These are phyloP conservation scores for Hypericum perforatum DNA, from an alignment of 345 rosid genomes.

Conservation along the genomic window DNA sequence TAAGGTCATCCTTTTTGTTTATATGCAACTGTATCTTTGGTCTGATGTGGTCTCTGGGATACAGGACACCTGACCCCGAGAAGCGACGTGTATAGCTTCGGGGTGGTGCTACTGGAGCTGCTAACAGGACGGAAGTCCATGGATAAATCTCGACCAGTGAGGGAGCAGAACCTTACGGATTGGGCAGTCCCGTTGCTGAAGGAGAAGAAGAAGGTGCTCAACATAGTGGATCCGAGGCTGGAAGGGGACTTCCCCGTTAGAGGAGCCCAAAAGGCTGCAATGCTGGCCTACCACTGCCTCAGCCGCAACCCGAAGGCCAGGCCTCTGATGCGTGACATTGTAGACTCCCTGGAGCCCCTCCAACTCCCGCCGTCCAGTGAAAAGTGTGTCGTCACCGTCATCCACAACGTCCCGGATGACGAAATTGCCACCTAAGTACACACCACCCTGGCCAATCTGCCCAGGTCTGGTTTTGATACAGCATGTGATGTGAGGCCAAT, in stretches of 20 bases:
- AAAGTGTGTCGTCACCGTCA: too few relatives aligned
- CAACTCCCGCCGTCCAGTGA: constrained; percentile 23
- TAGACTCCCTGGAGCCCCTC: constrained; percentile 87
- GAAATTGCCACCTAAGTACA: too few relatives aligned
- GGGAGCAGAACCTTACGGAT: constrained; percentile 81
- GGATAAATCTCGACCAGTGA: constrained; percentile 73
- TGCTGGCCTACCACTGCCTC: constrained; percentile 95
- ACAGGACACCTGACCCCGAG: constrained; percentile 79
- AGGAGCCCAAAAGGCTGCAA: constrained; percentile 82
- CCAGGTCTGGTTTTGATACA: too few relatives aligned
- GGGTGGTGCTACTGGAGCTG: constrained; percentile 73
- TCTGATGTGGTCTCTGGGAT: background rate
- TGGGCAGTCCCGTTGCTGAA: constrained; percentile 87
- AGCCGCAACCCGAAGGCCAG: constrained; percentile 86
- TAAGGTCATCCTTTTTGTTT: background rate
- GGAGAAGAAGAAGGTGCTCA: constrained; percentile 74
- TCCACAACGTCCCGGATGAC: too few relatives aligned
- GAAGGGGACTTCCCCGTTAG: constrained; percentile 61
- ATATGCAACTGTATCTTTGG: too few relatives aligned
- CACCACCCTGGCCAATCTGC: too few relatives aligned
- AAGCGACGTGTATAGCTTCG: constrained; percentile 86
- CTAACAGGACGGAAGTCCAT: constrained; percentile 75
- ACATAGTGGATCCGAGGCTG: constrained; percentile 70
- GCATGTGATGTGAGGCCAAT: too few relatives aligned
- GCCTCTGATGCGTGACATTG: constrained; percentile 96